Conservation (phyloP, 805 yeast genomes). For the Monosporozyma servazzii region DNA sequence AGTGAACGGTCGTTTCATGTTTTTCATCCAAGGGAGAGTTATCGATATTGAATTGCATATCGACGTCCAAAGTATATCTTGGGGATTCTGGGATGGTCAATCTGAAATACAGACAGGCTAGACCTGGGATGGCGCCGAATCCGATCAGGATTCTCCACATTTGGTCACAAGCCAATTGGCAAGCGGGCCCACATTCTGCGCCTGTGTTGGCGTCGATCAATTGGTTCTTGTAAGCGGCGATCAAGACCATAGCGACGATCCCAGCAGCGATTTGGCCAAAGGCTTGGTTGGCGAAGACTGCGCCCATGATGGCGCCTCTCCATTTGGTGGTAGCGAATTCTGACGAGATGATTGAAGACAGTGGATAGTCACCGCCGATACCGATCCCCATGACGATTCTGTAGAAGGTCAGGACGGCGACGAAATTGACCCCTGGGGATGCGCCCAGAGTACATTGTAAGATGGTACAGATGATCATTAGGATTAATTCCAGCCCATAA, state of each 20-base stretch:
- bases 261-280: constrained; percentile 90
- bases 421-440: constrained; percentile 63
- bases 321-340: constrained; percentile 90
- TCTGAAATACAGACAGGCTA: constrained; percentile 78
- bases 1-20: constrained; percentile 37
- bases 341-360: constrained; percentile 85
- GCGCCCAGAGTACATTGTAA: constrained; percentile 67
- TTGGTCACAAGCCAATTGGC: constrained; percentile 76
- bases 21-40: background rate
- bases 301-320: constrained; percentile 98
- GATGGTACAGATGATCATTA: constrained; percentile 73
- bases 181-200: constrained; percentile 52
- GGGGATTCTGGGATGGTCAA: constrained; percentile 93
- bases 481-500: constrained; percentile 78
- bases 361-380: constrained; percentile 95
- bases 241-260: constrained; percentile 67
- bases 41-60: constrained; percentile 25
- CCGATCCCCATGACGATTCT: constrained; percentile 91
- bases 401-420: constrained; percentile 64
- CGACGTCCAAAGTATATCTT: constrained; percentile 76
- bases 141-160: constrained; percentile 93
- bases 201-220: constrained; percentile 46
- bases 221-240: constrained; percentile 64
- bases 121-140: constrained; percentile 84
- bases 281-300: constrained; percentile 95